Evolutionary conservation across 768 basidiomycete species (phyloP).

Genomic region (Termitomyces heimii): DNA sequence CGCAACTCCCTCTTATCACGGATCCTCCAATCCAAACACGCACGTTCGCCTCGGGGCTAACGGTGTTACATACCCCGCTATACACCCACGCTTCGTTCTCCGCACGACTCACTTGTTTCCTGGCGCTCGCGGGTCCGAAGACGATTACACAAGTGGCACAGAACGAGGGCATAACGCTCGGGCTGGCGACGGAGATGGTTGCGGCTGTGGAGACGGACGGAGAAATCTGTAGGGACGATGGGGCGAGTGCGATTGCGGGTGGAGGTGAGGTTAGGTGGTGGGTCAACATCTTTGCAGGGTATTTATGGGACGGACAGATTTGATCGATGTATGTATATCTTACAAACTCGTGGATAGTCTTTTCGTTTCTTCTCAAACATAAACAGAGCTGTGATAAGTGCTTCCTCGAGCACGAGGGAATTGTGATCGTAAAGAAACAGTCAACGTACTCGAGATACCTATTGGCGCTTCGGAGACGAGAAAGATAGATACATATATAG

Average conservation of each 20-base stretch:
- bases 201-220: constrained; percentile 66
- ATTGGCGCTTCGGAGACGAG: background rate
- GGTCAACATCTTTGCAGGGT: constrained; percentile 46
- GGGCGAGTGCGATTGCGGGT: constrained; percentile 26
- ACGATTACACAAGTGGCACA: constrained; percentile 68
- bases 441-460: background rate
- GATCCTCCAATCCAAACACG: constrained; percentile 61
- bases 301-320: constrained; percentile 68
- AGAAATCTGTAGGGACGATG: constrained; percentile 74
- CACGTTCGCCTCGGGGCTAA: constrained; percentile 67
- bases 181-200: constrained; percentile 75
- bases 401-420: background rate
- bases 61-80: constrained; percentile 78
- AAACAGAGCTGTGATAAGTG: background rate
- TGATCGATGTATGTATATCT: constrained; percentile 1
- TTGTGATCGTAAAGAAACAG: background rate
- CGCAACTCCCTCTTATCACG: constrained; percentile 60
- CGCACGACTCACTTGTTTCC: constrained; percentile 50
- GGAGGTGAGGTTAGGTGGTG: constrained; percentile 69
- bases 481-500: background rate
- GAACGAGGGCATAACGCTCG: constrained; percentile 66
- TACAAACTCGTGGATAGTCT: too few relatives aligned
- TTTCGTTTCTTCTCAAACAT: too few relatives aligned
- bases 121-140: constrained; percentile 44
- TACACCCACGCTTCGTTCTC: constrained; percentile 68